These are phyloP conservation scores for Casuarina glauca DNA, from an alignment of 306 rosid genomes.

Conservation along the genomic window DNA sequence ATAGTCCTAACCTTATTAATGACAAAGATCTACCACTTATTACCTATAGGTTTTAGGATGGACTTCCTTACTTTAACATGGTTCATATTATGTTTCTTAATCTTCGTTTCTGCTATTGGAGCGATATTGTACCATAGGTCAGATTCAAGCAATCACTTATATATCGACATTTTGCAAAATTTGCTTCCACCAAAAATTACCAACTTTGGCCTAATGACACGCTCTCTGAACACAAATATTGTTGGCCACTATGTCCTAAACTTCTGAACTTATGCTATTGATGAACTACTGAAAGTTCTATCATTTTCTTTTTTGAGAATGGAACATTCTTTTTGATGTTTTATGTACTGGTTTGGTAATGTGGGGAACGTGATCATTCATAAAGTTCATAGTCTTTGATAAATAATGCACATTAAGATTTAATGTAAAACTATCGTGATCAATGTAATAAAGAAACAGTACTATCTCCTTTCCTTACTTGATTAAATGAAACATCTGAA, in stretches of 20 bases:
- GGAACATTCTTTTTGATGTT: background rate
- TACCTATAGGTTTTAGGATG: no score
- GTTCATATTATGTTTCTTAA: no score
- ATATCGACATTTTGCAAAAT: background rate
- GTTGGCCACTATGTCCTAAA: background rate
- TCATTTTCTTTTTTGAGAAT: background rate
- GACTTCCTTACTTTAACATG: no score
- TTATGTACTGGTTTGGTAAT: background rate
- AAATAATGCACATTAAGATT: background rate
- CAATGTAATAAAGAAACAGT: background rate
- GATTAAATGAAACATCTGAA: background rate
- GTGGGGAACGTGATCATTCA: background rate
- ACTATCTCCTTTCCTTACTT: background rate
- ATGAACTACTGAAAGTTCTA: background rate
- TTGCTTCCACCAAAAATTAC: background rate
- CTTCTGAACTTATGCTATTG: background rate
- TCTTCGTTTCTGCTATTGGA: no score
- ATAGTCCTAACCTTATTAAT: no score
- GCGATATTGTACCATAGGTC: no score
- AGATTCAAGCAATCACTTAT: no score
- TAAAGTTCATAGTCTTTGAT: background rate
- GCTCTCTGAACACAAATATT: background rate
- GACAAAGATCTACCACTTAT: no score
- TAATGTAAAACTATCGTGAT: background rate
- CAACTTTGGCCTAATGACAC: background rate